A percentile compares a stretch with the other conserved stretches of the same genome.
phyloP scores from a whole-genome alignment of 305 asterid species.

The Petunia hybrid region DNA sequence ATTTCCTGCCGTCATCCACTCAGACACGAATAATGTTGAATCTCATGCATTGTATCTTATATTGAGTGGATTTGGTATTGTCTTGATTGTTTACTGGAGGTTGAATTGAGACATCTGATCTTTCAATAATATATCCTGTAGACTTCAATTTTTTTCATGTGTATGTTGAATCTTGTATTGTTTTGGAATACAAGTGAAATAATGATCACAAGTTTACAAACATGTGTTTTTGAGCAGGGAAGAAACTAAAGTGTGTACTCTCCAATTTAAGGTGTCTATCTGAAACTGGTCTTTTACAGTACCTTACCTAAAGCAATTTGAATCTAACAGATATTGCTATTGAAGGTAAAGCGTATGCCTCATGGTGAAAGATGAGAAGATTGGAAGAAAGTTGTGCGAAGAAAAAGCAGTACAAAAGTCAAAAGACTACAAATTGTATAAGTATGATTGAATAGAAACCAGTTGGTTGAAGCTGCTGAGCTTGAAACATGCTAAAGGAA shows the following conservation, averaged over 20 bases:
- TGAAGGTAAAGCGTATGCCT: too few species aligned
- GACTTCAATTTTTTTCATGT: constrained; percentile 17
- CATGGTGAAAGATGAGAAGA: too few species aligned
- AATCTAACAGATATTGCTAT: too few species aligned
- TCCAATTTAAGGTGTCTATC: not conserved
- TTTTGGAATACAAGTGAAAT: constrained; percentile 10
- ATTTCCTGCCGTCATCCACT: constrained; percentile 61
- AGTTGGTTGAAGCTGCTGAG: too few species aligned
- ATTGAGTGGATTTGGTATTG: constrained; percentile 31
- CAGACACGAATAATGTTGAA: constrained; percentile 50
- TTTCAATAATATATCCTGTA: constrained; percentile 32
- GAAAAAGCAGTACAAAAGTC: too few species aligned
- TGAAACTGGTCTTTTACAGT: not conserved
- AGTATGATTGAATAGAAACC: too few species aligned
- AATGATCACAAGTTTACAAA: not conserved
- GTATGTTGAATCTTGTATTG: not conserved
- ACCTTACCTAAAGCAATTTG: not conserved
- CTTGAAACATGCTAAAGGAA: too few species aligned
- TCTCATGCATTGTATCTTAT: constrained; percentile 34
- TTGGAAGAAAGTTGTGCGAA: too few species aligned
- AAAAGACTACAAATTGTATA: too few species aligned
- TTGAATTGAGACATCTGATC: not conserved
- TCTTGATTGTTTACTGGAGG: constrained; percentile 21
- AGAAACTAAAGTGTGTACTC: not conserved
- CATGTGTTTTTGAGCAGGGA: not conserved